Evolutionary conservation across 208 protist species (phyloP).

Genomic region (Naegleria lovaniensis): DNA sequence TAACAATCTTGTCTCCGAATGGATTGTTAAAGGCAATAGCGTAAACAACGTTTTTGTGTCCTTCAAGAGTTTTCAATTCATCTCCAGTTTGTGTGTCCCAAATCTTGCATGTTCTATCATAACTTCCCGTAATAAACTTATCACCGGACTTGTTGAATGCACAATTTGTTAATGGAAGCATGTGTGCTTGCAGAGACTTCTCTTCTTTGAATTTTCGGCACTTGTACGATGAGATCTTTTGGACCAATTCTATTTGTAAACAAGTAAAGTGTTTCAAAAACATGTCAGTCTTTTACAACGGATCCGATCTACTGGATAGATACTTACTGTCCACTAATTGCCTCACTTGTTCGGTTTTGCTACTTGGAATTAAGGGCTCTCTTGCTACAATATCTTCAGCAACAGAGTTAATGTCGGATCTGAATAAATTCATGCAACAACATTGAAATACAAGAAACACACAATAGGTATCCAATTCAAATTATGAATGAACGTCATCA

Average conservation of each 20-base stretch:
- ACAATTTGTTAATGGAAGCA: conserved; percentile 91
- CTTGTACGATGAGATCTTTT: conserved; percentile 31
- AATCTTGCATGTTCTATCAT: conserved; percentile 89
- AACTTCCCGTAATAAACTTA: conserved; percentile 85
- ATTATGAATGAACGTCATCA: not conserved
- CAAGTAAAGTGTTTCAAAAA: no score
- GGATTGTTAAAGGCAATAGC: conserved; percentile 90
- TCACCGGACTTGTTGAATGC: conserved; percentile 89
- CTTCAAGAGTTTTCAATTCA: conserved; percentile 79
- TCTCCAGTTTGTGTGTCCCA: conserved; percentile 84
- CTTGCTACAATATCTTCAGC: conserved; percentile 66
- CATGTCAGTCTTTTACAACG: conserved; percentile 57
- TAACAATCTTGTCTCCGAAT: conserved; percentile 83
- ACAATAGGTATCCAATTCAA: no score
- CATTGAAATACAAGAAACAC: no score
- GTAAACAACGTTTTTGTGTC: conserved; percentile 91
- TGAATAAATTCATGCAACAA: conserved; percentile 19
- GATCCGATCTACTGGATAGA: no score
- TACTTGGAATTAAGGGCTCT: conserved; percentile 76
- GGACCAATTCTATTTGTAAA: conserved; percentile 39
- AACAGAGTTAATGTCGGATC: conserved; percentile 69
- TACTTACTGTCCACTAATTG: conserved; percentile 74
- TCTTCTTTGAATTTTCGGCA: conserved; percentile 75
- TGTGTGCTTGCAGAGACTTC: conserved; percentile 85
- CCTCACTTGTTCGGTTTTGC: conserved; percentile 62